Percentiles rank a stretch among this genome's conserved stretches.
phyloP scores from a whole-genome alignment of 352 stramenopile species.

The Globisporangium lucens region DNA sequence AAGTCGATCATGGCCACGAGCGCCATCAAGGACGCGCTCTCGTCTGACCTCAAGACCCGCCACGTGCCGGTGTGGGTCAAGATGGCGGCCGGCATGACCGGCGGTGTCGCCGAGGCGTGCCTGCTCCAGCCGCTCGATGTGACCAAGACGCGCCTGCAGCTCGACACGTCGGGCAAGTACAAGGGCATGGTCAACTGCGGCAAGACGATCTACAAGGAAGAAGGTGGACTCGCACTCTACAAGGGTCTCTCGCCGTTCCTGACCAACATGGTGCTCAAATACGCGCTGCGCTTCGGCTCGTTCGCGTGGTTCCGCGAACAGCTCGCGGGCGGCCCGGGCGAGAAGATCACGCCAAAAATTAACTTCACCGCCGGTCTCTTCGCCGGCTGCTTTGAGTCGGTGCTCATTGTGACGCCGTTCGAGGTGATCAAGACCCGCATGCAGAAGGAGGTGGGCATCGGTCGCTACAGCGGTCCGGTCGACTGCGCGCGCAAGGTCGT shows the following conservation, averaged over 20 bases:
- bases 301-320: constrained; percentile 88
- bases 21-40: constrained; percentile 73
- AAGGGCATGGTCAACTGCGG: constrained; percentile 84
- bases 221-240: constrained; percentile 75
- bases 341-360: constrained; percentile 61
- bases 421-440: constrained; percentile 99
- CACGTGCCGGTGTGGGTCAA: constrained; percentile 75
- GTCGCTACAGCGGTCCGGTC: constrained; percentile 86
- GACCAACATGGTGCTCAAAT: constrained; percentile 90
- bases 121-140: constrained; percentile 81
- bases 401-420: constrained; percentile 96
- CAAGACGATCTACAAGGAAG: constrained; percentile 76
- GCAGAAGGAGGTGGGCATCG: constrained; percentile 92
- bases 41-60: constrained; percentile 66
- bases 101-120: constrained; percentile 82
- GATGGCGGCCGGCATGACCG: constrained; percentile 85
- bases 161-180: constrained; percentile 74
- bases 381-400: constrained; percentile 93
- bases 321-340: constrained; percentile 69
- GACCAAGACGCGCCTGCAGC: constrained; percentile 85
- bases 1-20: constrained; percentile 50
- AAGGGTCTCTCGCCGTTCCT: constrained; percentile 85
- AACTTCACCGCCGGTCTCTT: constrained; percentile 90
- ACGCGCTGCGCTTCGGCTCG: constrained; percentile 83
- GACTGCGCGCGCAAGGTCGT: constrained; percentile 93